Evolutionary conservation across 352 stramenopile genomes (phyloP), one percentile per base, ranked within the genome.

Genomic region (Phytophthora cajani): DNA sequence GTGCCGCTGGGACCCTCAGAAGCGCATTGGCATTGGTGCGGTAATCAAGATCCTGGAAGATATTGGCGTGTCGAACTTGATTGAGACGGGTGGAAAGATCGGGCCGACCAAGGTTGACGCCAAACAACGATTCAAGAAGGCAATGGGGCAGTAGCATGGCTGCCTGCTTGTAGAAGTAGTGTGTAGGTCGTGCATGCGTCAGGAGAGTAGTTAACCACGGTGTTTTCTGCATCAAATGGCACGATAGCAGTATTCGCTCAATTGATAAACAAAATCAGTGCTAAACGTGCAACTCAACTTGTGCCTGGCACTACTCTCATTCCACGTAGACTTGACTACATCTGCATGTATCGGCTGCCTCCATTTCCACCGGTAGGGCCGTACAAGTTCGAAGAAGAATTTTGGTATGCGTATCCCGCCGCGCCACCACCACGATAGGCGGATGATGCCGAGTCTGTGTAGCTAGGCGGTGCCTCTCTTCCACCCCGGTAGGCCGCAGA

Each of bases 311-410:
- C 33, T 58, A 51, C 33, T 58, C 19, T 42, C 65, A 67, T 46
- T 64, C 42, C 59, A 63, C 61, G 38, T 70, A 51, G 44, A 66
- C 56, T 59, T 71, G 56, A 69, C 73, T 79, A 84, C 77, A 83
- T 81, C 46, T 79, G 73, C 74, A 81, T 84, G 64, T 84, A 81
- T 72, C 77, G 58, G 30, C 71, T 72, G 59, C 73, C 64, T 8
- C 69, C 64, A 62, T 61, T 53, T 72, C 66, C 72, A 57, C 69
- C 73, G 12, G 69, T 77, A 60, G 72, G 59, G 25, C 63, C 63
- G 30, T 72, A 60, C 50, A 79, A 53, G 33, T 72, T 64, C 14
- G 77, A 78, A 19, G 74, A 74, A 9, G 61, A 67, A 50, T 77
- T 63, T 65, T 47, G 65, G 51, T 76, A 69, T n/a, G 52, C 61